Conservation (phyloP, 2,329 filamentous ascomycete species). For the Periconia sp. region DNA sequence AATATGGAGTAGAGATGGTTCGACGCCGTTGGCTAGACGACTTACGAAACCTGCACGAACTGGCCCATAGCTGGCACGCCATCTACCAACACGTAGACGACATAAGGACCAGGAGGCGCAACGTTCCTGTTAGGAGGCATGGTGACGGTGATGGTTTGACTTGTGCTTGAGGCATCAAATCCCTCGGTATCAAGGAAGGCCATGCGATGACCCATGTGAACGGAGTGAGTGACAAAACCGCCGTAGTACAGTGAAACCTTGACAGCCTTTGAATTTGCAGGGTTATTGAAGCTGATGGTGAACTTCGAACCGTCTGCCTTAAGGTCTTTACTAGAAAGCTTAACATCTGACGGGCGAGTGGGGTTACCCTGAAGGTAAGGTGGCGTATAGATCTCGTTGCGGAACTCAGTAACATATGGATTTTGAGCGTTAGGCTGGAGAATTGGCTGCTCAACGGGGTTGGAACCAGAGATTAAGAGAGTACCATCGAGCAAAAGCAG, state of each 20-base stretch:
- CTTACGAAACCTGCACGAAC: constrained; percentile 50
- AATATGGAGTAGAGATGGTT: not conserved
- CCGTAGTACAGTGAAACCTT: constrained; percentile 60
- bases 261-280: constrained; percentile 45
- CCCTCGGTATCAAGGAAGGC: constrained; percentile 54
- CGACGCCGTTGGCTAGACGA: not conserved
- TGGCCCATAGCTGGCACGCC: constrained; percentile 57
- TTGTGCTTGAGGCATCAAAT: constrained; percentile 46
- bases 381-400: constrained; percentile 63
- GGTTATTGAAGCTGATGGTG: constrained; percentile 51
- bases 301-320: constrained; percentile 49
- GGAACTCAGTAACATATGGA: constrained; percentile 61
- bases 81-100: constrained; percentile 61
- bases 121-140: constrained; percentile 59
- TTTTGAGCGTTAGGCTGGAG: constrained; percentile 48
- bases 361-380: constrained; percentile 60
- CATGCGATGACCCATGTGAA: constrained; percentile 65
- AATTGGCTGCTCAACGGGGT: constrained; percentile 61
- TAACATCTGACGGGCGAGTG: constrained; percentile 53
- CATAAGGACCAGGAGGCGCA: constrained; percentile 62
- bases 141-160: constrained; percentile 53
- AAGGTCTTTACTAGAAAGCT: constrained; percentile 49
- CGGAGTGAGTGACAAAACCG: constrained; percentile 62
- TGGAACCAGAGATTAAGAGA: constrained; percentile 61
- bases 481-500: constrained; percentile 63